phyloP scores from a whole-genome alignment of 2,329 filamentous ascomycete species.

The Coniella vitis region DNA sequence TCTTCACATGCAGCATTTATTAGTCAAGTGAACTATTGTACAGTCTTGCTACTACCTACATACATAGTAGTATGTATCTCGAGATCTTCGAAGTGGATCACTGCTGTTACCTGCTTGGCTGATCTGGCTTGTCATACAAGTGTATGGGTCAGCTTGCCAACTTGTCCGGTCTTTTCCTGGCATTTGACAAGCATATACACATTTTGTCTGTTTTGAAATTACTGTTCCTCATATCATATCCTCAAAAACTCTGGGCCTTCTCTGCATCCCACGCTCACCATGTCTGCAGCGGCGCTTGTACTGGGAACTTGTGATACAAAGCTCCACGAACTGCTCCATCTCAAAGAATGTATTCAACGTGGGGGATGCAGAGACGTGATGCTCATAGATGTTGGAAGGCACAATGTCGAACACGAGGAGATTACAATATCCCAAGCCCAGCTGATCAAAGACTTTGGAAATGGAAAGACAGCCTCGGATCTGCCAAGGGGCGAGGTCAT shows the following conservation, averaged over 20 bases:
- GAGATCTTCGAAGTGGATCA: background rate
- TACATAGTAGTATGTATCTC: no score
- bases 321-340: slow-evolving; percentile 49
- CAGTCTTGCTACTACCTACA: no score
- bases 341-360: slow-evolving; percentile 37
- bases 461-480: slow-evolving; percentile 26
- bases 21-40: no score
- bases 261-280: background rate
- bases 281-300: slow-evolving; percentile 38
- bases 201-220: no score
- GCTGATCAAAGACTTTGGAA: slow-evolving; percentile 30
- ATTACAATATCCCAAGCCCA: slow-evolving; percentile 41
- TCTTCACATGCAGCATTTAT: no score
- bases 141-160: no score
- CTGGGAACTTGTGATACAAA: slow-evolving; percentile 62
- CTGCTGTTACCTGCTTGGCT: background rate
- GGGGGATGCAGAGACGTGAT: slow-evolving; percentile 21
- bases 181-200: no score
- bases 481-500: slow-evolving; percentile 50
- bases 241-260: no score
- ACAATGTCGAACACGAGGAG: slow-evolving; percentile 30
- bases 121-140: no score
- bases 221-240: no score
- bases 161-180: no score
- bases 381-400: slow-evolving; percentile 41